Percentiles rank a stretch among this genome's conserved stretches.
Conservation (phyloP, 108 stramenopile genomes). For the Fistulifera pelliculosa region DNA sequence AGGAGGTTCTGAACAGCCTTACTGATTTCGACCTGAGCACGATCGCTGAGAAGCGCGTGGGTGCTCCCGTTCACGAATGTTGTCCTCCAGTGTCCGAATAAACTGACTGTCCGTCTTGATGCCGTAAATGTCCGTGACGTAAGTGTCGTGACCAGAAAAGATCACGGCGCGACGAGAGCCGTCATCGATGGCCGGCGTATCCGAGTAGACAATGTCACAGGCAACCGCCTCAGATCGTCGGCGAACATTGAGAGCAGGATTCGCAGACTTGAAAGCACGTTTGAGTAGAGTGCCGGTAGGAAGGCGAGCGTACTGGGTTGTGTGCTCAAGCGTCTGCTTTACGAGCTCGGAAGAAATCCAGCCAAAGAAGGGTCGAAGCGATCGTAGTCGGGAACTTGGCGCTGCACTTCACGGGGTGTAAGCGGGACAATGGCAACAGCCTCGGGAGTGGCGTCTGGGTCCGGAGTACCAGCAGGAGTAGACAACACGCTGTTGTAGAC, state of each 20-base stretch:
- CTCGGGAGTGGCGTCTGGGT: too few relatives aligned
- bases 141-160: slow-evolving; percentile 4
- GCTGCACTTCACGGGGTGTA: too few relatives aligned
- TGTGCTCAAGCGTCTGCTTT: background rate
- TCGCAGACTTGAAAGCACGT: background rate
- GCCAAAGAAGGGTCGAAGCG: slow-evolving; percentile 7
- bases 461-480: too few relatives aligned
- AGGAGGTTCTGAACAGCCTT: slow-evolving; percentile 14
- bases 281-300: slow-evolving; percentile 10
- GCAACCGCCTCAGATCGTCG: slow-evolving; percentile 12
- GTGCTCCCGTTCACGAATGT: slow-evolving; percentile 21
- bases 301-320: background rate
- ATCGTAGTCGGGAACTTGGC: too few relatives aligned
- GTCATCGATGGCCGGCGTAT: background rate
- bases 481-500: too few relatives aligned
- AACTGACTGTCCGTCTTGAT: slow-evolving; percentile 13
- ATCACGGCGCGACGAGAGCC: slow-evolving; percentile 9
- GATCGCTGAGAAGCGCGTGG: slow-evolving; percentile 9
- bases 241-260: background rate
- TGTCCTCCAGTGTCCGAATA: slow-evolving; percentile 13
- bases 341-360: slow-evolving; percentile 7
- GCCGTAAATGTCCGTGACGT: slow-evolving; percentile 14
- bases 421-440: too few relatives aligned
- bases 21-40: slow-evolving; percentile 7
- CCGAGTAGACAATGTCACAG: slow-evolving; percentile 10